Evolutionary conservation across 345 rosid genomes (phyloP), one percentile per base, ranked within the genome.

Genomic region (Toxicodendron radicans): DNA sequence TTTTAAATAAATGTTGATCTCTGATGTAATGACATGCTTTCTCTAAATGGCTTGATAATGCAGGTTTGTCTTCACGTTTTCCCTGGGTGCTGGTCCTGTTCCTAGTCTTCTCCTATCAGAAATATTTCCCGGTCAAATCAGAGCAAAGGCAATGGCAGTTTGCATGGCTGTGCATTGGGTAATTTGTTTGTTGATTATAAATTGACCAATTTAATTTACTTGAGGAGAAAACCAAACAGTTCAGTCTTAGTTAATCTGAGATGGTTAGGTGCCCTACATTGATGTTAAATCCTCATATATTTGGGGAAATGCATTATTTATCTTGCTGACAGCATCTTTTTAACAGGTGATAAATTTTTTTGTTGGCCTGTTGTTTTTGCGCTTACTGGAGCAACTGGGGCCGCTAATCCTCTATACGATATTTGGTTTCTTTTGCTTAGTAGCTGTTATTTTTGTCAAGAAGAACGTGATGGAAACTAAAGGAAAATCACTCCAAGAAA

Each of bases 101-200:
- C 99, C 97, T 65, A 76, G 94, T 78, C 87, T 92, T 64, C 95
- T 92, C 59, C 82, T 95, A 61, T 90, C 99, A 72, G 97, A 95
- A 87, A 92, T 89, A 85, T 90, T 94, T 73, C 94, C 97, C 38
- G 84, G 82, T 80, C 91, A 90, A 64, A 87, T 92, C 71, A 88
- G 97, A 73, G 99, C 94, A 41, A 95, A 91, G 81, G 95, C 97
- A 68, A 85, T 95, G 91, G 90, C 99, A 53, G 56, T 92, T 70
- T 92, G 97, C 83, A 91, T 95, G 92, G 85, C 89, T 66, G 94
- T 89, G 75, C 99, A 95, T 71, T 95, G 97, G 99, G 97, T 95
- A 88, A 87, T 75, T 75, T 76, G 43, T 72, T 71, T 58, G 49
- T 53, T 32, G 49, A 53, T 33, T 52, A 5, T 52, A 38, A 5